phyloP scores from a whole-genome alignment of 31 red algal species.

The Odonthalia washingtoniensis region DNA sequence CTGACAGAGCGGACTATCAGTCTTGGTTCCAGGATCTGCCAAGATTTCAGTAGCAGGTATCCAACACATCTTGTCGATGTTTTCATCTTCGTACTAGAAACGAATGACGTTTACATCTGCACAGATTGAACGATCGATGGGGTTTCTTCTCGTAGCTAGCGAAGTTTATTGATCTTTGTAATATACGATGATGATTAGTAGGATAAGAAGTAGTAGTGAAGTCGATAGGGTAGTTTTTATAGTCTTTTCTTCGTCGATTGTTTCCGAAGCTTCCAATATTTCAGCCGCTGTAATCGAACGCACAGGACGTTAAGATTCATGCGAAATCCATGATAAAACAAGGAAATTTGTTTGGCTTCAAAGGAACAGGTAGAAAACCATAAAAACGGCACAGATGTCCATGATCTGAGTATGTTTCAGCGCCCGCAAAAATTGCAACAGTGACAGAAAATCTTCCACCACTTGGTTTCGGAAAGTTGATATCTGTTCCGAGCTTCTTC shows the following conservation, averaged over 20 bases:
- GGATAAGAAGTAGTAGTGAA: not conserved
- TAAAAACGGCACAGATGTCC: conserved; percentile 5
- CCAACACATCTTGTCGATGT: no score
- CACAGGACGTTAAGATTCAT: conserved; percentile 13
- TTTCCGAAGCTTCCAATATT: not conserved
- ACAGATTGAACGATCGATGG: conserved; percentile 1
- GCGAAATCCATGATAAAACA: not conserved
- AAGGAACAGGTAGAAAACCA: not conserved
- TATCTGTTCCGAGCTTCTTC: not conserved
- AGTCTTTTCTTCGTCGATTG: conserved; percentile 29
- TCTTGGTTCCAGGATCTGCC: no score
- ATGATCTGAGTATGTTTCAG: not conserved
- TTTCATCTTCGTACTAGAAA: conserved; percentile 23
- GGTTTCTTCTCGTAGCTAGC: not conserved
- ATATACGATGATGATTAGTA: conserved; percentile 1
- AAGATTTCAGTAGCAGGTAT: no score
- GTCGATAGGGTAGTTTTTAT: not conserved
- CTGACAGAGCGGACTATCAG: no score
- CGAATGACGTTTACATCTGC: conserved; percentile 13
- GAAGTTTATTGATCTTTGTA: not conserved
- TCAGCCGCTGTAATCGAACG: not conserved
- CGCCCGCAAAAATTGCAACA: conserved; percentile 1
- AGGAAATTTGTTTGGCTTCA: not conserved
- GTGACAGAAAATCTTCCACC: not conserved
- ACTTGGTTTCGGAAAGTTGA: not conserved